Evolutionary conservation across 2,329 filamentous ascomycete species (phyloP).

Genomic region (Peltaster fructicola): DNA sequence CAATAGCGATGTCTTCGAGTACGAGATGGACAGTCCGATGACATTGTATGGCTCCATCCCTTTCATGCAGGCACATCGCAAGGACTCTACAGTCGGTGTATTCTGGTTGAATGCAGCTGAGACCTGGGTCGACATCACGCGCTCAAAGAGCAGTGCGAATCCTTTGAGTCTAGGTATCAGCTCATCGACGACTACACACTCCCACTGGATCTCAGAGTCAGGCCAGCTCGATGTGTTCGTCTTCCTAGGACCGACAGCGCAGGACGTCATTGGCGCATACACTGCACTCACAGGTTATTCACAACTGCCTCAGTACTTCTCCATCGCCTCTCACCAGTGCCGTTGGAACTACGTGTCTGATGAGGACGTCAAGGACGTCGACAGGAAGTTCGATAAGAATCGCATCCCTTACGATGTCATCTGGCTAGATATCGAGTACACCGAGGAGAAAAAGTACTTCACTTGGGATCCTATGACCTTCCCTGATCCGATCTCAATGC

Average conservation of each 20-base stretch:
- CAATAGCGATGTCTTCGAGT: slow-evolving; percentile 96
- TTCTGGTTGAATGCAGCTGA: slow-evolving; percentile 97
- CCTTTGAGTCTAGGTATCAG: slow-evolving; percentile 56
- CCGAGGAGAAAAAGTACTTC: slow-evolving; percentile 93
- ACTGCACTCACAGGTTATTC: slow-evolving; percentile 82
- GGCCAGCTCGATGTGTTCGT: slow-evolving; percentile 86
- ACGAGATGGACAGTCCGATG: slow-evolving; percentile 94
- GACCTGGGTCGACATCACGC: slow-evolving; percentile 92
- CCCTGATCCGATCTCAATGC: slow-evolving; percentile 69
- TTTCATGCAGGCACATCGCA: slow-evolving; percentile 93
- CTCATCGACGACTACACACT: slow-evolving; percentile 59
- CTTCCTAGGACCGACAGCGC: slow-evolving; percentile 75
- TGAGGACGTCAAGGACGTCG: slow-evolving; percentile 91
- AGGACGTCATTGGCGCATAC: slow-evolving; percentile 66
- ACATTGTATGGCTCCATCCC: slow-evolving; percentile 95
- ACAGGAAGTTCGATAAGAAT: slow-evolving; percentile 87
- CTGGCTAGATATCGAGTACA: slow-evolving; percentile 97
- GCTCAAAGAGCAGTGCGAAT: slow-evolving; percentile 55
- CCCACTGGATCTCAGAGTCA: slow-evolving; percentile 92
- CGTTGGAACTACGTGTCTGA: slow-evolving; percentile 98
- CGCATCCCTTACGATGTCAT: slow-evolving; percentile 97
- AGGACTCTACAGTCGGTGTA: slow-evolving; percentile 81
- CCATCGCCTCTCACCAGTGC: slow-evolving; percentile 90
- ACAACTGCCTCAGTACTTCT: slow-evolving; percentile 78
- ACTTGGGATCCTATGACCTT: slow-evolving; percentile 90